phyloP scores from a whole-genome alignment of 257 asterid genomes.

The Nicotiana paniculata region DNA sequence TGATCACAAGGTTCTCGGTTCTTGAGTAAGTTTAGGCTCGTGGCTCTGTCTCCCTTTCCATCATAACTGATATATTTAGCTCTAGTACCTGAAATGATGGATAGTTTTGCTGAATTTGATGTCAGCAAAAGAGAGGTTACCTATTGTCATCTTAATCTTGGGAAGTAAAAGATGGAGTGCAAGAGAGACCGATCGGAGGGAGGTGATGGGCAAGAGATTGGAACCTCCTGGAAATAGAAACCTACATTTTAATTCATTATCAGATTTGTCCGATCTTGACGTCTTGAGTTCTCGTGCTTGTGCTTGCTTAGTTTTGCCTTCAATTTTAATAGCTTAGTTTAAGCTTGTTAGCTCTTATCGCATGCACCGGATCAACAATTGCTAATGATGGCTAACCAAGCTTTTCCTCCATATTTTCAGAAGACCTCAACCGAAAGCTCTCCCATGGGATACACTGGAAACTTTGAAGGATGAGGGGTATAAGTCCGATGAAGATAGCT shows the following conservation, averaged over 20 bases:
- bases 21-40: background rate
- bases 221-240: background rate
- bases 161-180: background rate
- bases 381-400: background rate
- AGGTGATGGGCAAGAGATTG: background rate
- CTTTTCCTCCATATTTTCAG: conserved; percentile 18
- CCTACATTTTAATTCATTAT: background rate
- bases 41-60: background rate
- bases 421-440: conserved; percentile 25
- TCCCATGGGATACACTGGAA: conserved; percentile 12
- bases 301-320: background rate
- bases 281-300: background rate
- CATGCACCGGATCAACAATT: background rate
- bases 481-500: conserved; percentile 43
- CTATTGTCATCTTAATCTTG: background rate
- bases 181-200: background rate
- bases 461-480: conserved; percentile 20
- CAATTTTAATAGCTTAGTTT: background rate
- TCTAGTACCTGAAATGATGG: background rate
- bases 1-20: background rate
- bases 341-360: background rate
- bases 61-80: background rate
- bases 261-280: background rate
- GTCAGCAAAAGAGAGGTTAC: background rate
- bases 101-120: background rate